Conservation (phyloP, 2,329 filamentous ascomycete species). For the Colletotrichum somersetense region DNA sequence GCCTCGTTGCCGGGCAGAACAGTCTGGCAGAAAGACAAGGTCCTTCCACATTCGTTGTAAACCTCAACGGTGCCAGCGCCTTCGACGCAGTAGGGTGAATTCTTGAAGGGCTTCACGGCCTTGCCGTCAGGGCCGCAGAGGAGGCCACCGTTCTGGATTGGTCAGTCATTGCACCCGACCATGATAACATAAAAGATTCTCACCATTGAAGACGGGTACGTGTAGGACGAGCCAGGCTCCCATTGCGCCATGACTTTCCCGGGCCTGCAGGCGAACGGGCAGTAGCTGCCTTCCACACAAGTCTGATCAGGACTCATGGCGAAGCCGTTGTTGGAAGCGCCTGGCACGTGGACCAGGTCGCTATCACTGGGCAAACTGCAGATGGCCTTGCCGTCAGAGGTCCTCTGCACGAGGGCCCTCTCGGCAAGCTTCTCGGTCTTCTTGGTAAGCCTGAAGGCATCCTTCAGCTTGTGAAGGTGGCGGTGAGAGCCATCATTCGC, state of each 20-base stretch:
- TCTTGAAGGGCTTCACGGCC: constrained; percentile 76
- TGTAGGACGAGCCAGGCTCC: constrained; percentile 78
- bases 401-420: constrained; percentile 46
- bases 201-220: constrained; percentile 79
- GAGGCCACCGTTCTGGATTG: constrained; percentile 75
- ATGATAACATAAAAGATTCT: constrained; percentile 23
- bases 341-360: constrained; percentile 75
- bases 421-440: constrained; percentile 28
- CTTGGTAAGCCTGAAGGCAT: constrained; percentile 3
- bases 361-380: constrained; percentile 77
- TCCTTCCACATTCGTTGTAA: constrained; percentile 72
- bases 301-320: constrained; percentile 82
- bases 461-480: constrained; percentile 46
- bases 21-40: constrained; percentile 82
- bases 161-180: constrained; percentile 19
- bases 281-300: constrained; percentile 77
- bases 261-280: constrained; percentile 81
- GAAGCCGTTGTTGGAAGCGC: constrained; percentile 77
- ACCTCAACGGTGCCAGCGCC: constrained; percentile 75
- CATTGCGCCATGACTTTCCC: constrained; percentile 85
- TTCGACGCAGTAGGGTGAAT: constrained; percentile 76
- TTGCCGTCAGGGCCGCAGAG: constrained; percentile 77
- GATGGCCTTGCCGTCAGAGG: constrained; percentile 47
- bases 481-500: constrained; percentile 57
- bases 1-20: constrained; percentile 83